Evolutionary conservation across 164 flowering plant species (phyloP).

Genomic region (Umbilicus rupestris): DNA sequence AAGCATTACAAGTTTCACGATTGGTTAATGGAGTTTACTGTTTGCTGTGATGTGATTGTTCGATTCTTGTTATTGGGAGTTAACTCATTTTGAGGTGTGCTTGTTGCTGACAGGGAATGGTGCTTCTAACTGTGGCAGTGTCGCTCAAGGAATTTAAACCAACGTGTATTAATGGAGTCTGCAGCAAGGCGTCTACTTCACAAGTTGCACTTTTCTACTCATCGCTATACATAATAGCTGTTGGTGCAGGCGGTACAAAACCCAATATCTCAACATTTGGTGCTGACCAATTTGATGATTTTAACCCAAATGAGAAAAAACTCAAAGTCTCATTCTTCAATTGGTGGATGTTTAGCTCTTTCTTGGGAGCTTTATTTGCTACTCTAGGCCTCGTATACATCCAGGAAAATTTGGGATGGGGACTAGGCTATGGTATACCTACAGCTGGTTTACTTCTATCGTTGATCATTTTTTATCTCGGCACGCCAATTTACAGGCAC

Average conservation of each 20-base stretch:
- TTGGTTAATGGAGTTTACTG: neutral
- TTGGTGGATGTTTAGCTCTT: conserved; percentile 91
- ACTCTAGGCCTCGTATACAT: conserved; percentile 70
- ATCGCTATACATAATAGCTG: conserved; percentile 66
- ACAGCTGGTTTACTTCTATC: conserved; percentile 60
- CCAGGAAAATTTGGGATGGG: conserved; percentile 86
- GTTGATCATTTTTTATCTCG: conserved; percentile 55
- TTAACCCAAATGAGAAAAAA: conserved; percentile 51
- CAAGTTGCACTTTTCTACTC: conserved; percentile 68
- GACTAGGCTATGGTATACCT: conserved; percentile 79
- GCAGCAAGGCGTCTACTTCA: conserved; percentile 54
- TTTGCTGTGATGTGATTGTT: neutral
- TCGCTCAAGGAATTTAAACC: conserved; percentile 61
- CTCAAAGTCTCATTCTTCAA: conserved; percentile 80
- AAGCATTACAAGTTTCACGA: neutral
- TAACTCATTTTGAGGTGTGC: neutral
- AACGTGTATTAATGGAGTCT: conserved; percentile 53
- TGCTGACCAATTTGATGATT: conserved; percentile 84
- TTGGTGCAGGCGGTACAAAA: conserved; percentile 86
- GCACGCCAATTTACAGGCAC: conserved; percentile 71
- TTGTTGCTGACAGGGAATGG: conserved; percentile 56
- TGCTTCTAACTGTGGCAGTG: conserved; percentile 64
- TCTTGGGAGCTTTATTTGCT: conserved; percentile 58
- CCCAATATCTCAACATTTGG: conserved; percentile 90
- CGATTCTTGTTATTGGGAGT: neutral